Evolutionary conservation across 2,329 filamentous ascomycete genomes (phyloP), one percentile per base, ranked within the genome.

Genomic region (Colletotrichum noveboracense): DNA sequence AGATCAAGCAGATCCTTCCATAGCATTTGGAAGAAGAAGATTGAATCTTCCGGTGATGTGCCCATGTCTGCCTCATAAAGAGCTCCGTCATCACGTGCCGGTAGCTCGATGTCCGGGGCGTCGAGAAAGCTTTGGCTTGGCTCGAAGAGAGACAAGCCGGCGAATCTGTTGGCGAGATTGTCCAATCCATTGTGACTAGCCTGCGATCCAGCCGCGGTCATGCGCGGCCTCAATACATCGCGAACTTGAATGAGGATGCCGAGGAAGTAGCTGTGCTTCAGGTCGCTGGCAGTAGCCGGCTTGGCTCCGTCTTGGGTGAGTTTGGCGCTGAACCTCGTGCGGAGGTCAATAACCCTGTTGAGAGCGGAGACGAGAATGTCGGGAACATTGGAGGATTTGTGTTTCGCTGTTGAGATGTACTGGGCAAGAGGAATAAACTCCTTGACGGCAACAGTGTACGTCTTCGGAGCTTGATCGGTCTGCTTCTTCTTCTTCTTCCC

Each of bases 361-460:
- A 88, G 76, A 0, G 84, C 83, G 6, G 69, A 69, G 2, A 75
- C 69, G 38, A 88, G 80, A 6, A 78, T 75, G 1, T 21, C 24
- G 0, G 86, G 83, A 0, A 87, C 78, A 1, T 78, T 60, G 2
- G 83, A 43, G 18, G 38, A 43, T 43, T 43, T 55, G 61, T 82
- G 80, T 7, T 69, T 69, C 3, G 70, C 70, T 3, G 56, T 71
- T 9, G 80, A 81, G 36, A 88, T 83, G 74, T 81, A 85, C 58
- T 85, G 78, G n/a, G 86, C 86, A 7, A 88, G 76, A 1, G 79
- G 79, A 1, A 85, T 75, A 52, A 86, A 87, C 56, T 86, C 84
- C 34, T 83, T 83, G 75, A 85, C 79, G 26, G 81, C 79, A 28
- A 87, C 81, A 14, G 82, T 82, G 66, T 86, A 82, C 34, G 82